Evolutionary conservation across 2,329 filamentous ascomycete genomes (phyloP), one percentile per base, ranked within the genome.

Genomic region (Fusarium globosum): DNA sequence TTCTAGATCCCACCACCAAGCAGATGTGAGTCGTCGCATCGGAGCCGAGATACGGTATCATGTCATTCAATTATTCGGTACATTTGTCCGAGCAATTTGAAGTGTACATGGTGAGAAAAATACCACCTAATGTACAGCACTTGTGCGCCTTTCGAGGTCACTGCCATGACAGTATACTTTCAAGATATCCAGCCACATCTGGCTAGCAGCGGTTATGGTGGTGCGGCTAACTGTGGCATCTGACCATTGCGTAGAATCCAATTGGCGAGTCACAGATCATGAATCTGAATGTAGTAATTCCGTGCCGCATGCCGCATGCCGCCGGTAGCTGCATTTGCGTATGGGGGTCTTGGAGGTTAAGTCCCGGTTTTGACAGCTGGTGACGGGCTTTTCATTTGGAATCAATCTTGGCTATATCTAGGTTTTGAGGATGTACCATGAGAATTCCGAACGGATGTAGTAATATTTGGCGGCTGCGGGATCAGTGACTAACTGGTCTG

Each of bases 221-320:
- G 61, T 75, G 67, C 60, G 63, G 65, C 66, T 70, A 53, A 52
- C 64, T 57, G 16, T 70, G 51, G 64, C 69, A 69, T 66, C 73
- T 77, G 75, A 77, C 75, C 69, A 76, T 73, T 67, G 52, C 23
- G 53, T 33, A 53, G 49, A 39, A 13, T 57, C 35, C 64, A 67
- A 77, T 77, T 77, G 76, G 75, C 57, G 71, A 74, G 51, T 52
- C 55, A 59, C 53, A 36, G 16, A 33, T 52, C 51, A 60, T 56
- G 63, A 49, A 51, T 35, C 57, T 39, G 18, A 63, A 68, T 43
- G 28, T 52, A 58, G 52, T 46, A 28, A 52, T 26, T 51, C 59
- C 52, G 46, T 26, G 49, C 63, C 64, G 52, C 35, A 52, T 26
- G 49, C 63, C 64, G 52, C 35, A 46, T 49, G 23, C 43, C 30